phyloP scores from a whole-genome alignment of 2,329 filamentous ascomycete genomes.

The Lecanosticta acicola region DNA sequence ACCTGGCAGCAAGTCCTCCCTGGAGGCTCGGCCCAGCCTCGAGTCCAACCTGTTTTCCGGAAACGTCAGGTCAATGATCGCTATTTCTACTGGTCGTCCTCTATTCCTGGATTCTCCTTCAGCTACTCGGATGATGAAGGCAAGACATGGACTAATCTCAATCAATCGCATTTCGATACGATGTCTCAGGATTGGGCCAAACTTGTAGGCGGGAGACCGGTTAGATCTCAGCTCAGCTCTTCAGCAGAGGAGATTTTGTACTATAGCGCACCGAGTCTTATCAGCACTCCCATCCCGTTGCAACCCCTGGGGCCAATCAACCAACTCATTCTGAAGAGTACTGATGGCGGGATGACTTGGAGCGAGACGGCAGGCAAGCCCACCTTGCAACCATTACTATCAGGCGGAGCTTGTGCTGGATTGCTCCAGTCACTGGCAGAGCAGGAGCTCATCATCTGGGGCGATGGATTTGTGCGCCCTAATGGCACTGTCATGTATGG shows the following conservation, averaged over 20 bases:
- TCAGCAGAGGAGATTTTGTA: slow-evolving; percentile 2
- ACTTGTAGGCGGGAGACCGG: slow-evolving; percentile 2
- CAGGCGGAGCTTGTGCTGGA: slow-evolving; percentile 4
- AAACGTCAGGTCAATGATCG: neutral
- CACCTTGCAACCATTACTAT: slow-evolving; percentile 2
- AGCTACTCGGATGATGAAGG: slow-evolving; percentile 3
- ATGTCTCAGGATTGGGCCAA: slow-evolving; percentile 2
- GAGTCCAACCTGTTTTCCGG: slow-evolving; percentile 4
- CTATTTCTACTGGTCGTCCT: slow-evolving; percentile 5
- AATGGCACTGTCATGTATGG: slow-evolving; percentile 6
- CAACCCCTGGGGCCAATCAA: slow-evolving; percentile 5
- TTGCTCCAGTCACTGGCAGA: neutral
- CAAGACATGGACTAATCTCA: slow-evolving; percentile 2
- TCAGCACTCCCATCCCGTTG: slow-evolving; percentile 4
- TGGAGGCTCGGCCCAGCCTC: slow-evolving; percentile 1
- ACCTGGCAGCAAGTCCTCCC: slow-evolving; percentile 5
- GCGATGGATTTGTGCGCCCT: slow-evolving; percentile 4
- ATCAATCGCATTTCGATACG: slow-evolving; percentile 1
- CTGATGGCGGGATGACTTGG: slow-evolving; percentile 1
- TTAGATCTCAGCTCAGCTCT: slow-evolving; percentile 1
- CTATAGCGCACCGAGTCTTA: slow-evolving; percentile 4
- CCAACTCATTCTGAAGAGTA: slow-evolving; percentile 5
- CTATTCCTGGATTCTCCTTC: slow-evolving; percentile 2
- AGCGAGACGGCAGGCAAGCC: slow-evolving; percentile 1
- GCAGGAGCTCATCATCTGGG: slow-evolving; percentile 6